Base-by-base conservation (phyloP, 371 early-diverging fungal genomes). In the Rhizopus microsporus region DNA sequence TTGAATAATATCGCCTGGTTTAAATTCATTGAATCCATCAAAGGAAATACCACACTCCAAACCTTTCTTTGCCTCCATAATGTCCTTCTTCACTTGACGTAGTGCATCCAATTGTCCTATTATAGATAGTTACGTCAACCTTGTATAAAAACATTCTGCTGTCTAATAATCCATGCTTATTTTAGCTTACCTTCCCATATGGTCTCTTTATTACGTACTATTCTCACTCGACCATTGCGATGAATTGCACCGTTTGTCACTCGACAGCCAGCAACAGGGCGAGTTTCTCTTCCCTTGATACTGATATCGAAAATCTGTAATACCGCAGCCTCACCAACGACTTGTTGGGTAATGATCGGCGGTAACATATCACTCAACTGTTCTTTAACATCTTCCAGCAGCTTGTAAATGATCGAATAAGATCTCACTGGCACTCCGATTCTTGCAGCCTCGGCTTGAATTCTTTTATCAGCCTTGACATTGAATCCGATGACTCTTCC, bases 41-140 rank as follows among this genome's bases (percentile, higher is more conserved):
- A 97, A 89, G 39, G 87, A 83, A 73, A 96, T 89, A 34, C 96
- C 96, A 63, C 96, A 96, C 73, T 97, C 97, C 17, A 89, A 69
- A 2, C 96, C 96, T 72, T 94, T 94, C 54, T 85, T 81, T 29
- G 88, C 93, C 74, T 95, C 94, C 31, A 73, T 71, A 43, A 95
- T 87, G 54, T 95, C 94, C 48, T 93, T 91, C 72, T 96, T 97
- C 59, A 90, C 81, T 52, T 93, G 89, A 70, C 87, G 84, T 46
- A 93, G 73, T 30, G 87, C 75, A 53, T 75, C 75, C 55, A 92
- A 54, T 35, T 73, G 68, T 51, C 86, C 82, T 81, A 64, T 30
- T 12, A 39, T 13, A 55, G 30, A 33, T n/a, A 37, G 43, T 49
- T 9, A 56, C 29, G 3, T 31, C 40, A 32, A 32, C 23, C 23